Conservation (phyloP, 495 filamentous ascomycete genomes). For the Aspergillus homomorphus region DNA sequence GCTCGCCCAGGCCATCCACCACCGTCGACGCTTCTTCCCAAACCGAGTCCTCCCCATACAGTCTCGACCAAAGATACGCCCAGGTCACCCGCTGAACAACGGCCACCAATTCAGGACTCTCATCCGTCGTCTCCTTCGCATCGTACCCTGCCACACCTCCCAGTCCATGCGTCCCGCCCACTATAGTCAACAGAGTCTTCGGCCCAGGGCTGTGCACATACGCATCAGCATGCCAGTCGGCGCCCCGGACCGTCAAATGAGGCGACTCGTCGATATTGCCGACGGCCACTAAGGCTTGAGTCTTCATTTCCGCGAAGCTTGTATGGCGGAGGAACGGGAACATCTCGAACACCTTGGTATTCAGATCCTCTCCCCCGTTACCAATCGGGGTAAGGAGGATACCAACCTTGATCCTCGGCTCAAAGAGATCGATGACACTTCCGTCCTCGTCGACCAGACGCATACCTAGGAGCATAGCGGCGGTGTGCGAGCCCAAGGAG, state of each 20-base stretch:
- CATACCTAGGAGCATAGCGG: not conserved
- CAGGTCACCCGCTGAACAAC: constrained; percentile 1
- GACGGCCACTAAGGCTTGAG: not conserved
- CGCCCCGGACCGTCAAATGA: not conserved
- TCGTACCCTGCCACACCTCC: not conserved
- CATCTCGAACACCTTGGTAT: not conserved
- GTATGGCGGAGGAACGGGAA: not conserved
- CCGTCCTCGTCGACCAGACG: not conserved
- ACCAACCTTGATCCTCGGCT: not conserved
- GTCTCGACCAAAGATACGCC: not conserved
- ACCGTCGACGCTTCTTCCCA: not conserved
- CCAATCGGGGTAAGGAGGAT: not conserved
- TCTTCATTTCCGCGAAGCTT: not conserved
- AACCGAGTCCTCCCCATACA: not conserved
- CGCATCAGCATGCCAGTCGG: not conserved
- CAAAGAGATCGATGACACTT: not conserved
- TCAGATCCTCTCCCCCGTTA: not conserved
- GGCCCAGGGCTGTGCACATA: not conserved
- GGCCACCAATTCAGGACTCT: not conserved
- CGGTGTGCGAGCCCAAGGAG: not conserved
- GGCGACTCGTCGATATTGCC: not conserved
- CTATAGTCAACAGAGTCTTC: not conserved
- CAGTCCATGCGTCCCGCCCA: not conserved
- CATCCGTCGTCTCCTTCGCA: constrained; percentile 1
- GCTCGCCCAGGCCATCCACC: not conserved